Evolutionary conservation across 2,329 filamentous ascomycete species (phyloP), one percentile per base, ranked within the genome.

Genomic region (Fusarium oxysporum): DNA sequence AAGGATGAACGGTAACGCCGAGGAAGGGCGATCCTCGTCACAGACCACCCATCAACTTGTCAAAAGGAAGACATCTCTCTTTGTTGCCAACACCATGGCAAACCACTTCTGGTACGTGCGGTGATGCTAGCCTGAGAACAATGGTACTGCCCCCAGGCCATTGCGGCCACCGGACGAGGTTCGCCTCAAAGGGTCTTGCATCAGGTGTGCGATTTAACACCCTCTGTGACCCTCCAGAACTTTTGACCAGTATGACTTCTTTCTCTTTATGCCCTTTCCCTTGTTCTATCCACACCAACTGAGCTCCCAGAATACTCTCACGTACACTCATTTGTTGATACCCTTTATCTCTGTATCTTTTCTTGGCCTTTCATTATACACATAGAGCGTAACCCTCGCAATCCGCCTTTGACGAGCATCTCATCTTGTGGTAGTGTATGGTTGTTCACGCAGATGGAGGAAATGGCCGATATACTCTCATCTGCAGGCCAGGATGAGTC

Each of bases 161-260:
- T 47, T 51, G 41, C 62, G 30, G 35, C 33, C 51, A 56, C 59
- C 60, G 12, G 38, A 8, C 11, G 28, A 53, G 50, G 10, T 58
- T 67, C 51, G 53, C 7, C 25, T 17, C 23, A 33, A 45, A 35
- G 37, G 45, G 28, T 11, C 6, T 28, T 57, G 60, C 43, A 54
- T 23, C 35, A 33, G 9, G 10, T n/a, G 8, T 59, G 30, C 30
- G 50, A 74, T 69, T 72, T 74, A 71, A 75, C 53, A 53, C 35
- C 32, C 33, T 37, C 13, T n/a, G 14, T 19, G 16, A 37, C 51
- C 60, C 53, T 17, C 41, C 48, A 53, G 21, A 21, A 14, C 45
- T 35, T 16, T 28, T 38, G 37, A 28, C 25, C 19, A 41, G 28
- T 50, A 48, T 59, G 23, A 21, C 35, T 16, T 47, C 48, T 30